phyloP scores from a whole-genome alignment of 495 filamentous ascomycete genomes.

The Aspergillus bertholletiae region DNA sequence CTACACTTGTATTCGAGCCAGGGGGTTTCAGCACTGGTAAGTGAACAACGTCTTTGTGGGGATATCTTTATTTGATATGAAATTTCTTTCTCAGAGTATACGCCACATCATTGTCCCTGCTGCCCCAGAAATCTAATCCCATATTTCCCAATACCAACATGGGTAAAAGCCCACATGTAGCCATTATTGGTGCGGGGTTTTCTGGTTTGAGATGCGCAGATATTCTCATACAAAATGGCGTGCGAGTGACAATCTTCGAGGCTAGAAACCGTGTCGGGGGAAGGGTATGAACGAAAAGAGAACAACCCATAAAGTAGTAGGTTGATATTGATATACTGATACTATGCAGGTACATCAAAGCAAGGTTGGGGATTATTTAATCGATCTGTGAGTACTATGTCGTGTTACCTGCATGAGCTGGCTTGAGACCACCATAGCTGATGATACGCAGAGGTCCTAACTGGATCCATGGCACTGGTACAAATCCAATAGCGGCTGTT shows the following conservation, averaged over 20 bases:
- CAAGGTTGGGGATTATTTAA: constrained; percentile 33
- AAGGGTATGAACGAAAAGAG: constrained; percentile 56
- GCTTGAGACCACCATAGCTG: constrained; percentile 2
- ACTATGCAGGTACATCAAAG: constrained; percentile 36
- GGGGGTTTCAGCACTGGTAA: background rate
- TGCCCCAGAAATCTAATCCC: no score
- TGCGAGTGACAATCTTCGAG: constrained; percentile 81
- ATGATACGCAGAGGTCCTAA: constrained; percentile 67
- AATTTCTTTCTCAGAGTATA: background rate
- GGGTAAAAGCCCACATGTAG: constrained; percentile 50
- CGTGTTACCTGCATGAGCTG: background rate
- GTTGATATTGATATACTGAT: background rate
- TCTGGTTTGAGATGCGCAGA: constrained; percentile 87
- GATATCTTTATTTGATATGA: background rate
- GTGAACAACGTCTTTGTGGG: no score
- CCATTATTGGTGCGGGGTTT: constrained; percentile 81
- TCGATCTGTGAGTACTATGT: constrained; percentile 40
- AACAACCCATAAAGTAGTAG: no score
- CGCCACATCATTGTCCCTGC: background rate
- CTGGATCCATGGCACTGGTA: constrained; percentile 87
- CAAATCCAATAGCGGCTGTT: constrained; percentile 81
- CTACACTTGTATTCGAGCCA: background rate
- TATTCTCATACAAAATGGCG: constrained; percentile 72
- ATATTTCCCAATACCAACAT: no score
- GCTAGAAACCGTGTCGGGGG: constrained; percentile 81